These are phyloP conservation scores for Paracorniculantispora psalliotae DNA, from an alignment of 2,329 filamentous ascomycete species.

Conservation along the genomic window DNA sequence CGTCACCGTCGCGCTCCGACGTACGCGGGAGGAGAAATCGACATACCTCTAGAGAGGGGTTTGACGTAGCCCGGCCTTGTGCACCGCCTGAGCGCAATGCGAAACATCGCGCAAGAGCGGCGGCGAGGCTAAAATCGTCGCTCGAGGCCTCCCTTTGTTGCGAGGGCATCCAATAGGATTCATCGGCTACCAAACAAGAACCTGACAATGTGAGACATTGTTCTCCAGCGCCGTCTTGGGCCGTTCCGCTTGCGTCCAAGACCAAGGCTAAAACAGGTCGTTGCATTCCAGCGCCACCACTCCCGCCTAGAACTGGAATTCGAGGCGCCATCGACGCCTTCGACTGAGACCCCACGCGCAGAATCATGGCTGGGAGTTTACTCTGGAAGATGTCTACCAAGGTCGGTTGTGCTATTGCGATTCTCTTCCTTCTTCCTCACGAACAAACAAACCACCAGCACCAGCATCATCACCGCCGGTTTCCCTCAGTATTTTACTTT, in stretches of 20 bases:
- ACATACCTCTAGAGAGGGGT: slow-evolving; percentile 6
- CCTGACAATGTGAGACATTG: slow-evolving; percentile 2
- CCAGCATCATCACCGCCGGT: not conserved
- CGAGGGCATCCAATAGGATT: not conserved
- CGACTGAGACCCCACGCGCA: not conserved
- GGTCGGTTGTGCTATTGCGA: not conserved
- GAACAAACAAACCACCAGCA: not conserved
- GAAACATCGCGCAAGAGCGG: not conserved
- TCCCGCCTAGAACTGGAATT: slow-evolving; percentile 11
- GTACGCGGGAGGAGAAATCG: not conserved
- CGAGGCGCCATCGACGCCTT: not conserved
- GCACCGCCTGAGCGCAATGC: not conserved
- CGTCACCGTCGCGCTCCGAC: not conserved
- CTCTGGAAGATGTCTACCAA: not conserved
- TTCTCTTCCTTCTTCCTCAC: not conserved
- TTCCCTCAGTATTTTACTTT: not conserved
- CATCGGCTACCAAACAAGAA: not conserved
- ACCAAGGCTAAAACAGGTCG: not conserved
- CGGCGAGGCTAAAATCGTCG: not conserved
- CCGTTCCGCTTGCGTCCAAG: not conserved
- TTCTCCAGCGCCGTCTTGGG: not conserved
- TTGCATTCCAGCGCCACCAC: slow-evolving; percentile 11
- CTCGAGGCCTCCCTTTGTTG: slow-evolving; percentile 5
- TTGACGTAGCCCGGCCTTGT: not conserved
- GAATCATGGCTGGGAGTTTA: not conserved